A percentile compares a stretch with the other conserved stretches of the same genome.
These are phyloP conservation scores for Boletus sp. DNA, from an alignment of 768 basidiomycete genomes.

Conservation along the genomic window DNA sequence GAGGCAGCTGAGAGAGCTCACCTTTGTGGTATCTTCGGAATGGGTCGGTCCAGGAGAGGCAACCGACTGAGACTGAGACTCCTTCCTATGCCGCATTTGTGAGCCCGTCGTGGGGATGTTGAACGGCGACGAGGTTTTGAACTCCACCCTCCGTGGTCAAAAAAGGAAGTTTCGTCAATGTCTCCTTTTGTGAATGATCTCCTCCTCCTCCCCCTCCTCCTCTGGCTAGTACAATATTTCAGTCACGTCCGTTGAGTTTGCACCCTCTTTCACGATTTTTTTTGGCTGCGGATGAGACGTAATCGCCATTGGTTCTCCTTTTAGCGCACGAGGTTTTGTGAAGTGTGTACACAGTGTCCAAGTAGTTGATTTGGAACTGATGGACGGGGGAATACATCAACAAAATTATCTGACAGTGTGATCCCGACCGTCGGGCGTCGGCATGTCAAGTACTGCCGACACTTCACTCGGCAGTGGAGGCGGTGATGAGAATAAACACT, in stretches of 20 bases:
- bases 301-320: conserved; percentile 5
- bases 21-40: conserved; percentile 4
- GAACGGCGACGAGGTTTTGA: background rate
- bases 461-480: background rate
- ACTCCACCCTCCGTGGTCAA: background rate
- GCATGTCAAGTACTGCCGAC: conserved; percentile 2
- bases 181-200: conserved; percentile 1
- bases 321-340: background rate
- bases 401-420: background rate
- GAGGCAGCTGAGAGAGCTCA: background rate
- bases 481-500: background rate
- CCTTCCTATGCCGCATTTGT: conserved; percentile 25
- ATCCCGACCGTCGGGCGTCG: background rate
- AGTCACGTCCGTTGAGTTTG: background rate
- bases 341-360: background rate
- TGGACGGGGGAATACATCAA: background rate
- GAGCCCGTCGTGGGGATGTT: background rate
- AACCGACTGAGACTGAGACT: background rate
- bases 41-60: background rate
- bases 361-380: background rate
- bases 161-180: conserved; percentile 14
- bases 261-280: background rate
- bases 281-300: conserved; percentile 6
- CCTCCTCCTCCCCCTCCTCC: background rate
- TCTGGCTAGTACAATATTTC: no score